phyloP scores from a whole-genome alignment of 148 eudicot genomes.

The Dysphania ambrosioides region DNA sequence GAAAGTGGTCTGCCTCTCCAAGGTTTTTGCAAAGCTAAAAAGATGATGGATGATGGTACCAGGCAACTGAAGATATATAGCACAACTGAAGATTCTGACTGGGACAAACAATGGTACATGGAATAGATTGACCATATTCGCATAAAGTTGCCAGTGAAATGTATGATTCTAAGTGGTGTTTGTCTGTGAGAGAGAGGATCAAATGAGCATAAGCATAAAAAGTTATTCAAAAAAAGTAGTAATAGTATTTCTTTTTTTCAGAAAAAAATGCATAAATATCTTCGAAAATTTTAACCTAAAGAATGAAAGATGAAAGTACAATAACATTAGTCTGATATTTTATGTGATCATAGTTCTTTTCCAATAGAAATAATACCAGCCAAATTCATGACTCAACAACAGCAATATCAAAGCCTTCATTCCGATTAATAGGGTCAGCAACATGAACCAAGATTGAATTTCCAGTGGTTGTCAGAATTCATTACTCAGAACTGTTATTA shows the following conservation, averaged over 20 bases:
- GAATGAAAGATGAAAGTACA: not conserved
- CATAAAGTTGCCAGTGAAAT: constrained; percentile 71
- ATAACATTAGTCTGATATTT: not conserved
- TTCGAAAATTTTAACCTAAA: not conserved
- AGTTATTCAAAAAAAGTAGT: no score
- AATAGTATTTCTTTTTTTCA: no score
- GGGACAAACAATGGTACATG: constrained; percentile 73
- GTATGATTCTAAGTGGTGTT: constrained; percentile 76
- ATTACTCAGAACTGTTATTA: no score
- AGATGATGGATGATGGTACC: constrained; percentile 65
- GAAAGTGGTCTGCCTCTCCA: constrained; percentile 95
- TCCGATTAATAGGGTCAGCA: no score
- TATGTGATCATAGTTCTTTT: not conserved
- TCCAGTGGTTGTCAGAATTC: no score
- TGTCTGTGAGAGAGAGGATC: constrained; percentile 45
- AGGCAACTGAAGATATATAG: constrained; percentile 85
- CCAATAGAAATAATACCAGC: not conserved
- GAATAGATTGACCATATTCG: constrained; percentile 97
- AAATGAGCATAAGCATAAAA: constrained; percentile 1
- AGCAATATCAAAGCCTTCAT: no score
- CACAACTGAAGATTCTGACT: constrained; percentile 80
- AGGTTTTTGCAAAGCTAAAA: constrained; percentile 76
- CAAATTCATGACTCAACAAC: no score
- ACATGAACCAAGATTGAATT: no score
- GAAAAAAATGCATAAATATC: not conserved